A percentile compares a stretch with the other conserved stretches of the same genome.
Conservation (phyloP, 2,329 filamentous ascomycete genomes). For the Cordyceps tenuipes region DNA sequence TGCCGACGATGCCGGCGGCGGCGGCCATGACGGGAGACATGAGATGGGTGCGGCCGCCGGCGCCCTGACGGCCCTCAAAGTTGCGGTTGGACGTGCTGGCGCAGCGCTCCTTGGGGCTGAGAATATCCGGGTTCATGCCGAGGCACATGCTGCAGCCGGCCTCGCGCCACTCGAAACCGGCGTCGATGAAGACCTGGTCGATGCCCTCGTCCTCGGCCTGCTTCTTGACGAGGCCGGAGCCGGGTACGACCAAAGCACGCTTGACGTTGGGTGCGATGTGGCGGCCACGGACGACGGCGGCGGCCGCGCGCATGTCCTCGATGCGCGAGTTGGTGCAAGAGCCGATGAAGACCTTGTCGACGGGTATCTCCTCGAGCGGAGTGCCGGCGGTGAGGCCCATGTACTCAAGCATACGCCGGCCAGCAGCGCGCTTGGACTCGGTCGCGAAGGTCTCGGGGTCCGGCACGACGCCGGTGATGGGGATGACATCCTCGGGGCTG, state of each 20-base stretch:
- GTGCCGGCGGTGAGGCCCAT: slow-evolving; percentile 88
- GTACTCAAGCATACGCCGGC: slow-evolving; percentile 80
- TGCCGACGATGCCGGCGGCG: slow-evolving; percentile 80
- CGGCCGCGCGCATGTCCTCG: slow-evolving; percentile 85
- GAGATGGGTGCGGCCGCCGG: slow-evolving; percentile 81
- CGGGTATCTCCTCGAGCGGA: slow-evolving; percentile 78
- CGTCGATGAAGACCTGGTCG: slow-evolving; percentile 83
- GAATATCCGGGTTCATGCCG: slow-evolving; percentile 98
- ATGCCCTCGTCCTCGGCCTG: slow-evolving; percentile 88
- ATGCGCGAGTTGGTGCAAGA: slow-evolving; percentile 97
- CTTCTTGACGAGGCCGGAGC: slow-evolving; percentile 87
- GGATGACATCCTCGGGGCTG: slow-evolving; percentile 90
- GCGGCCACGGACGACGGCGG: slow-evolving; percentile 76
- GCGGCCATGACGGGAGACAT: slow-evolving; percentile 98
- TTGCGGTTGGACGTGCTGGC: slow-evolving; percentile 95
- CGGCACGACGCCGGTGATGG: slow-evolving; percentile 85
- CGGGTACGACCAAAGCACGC: slow-evolving; percentile 92
- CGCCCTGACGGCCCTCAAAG: slow-evolving; percentile 93
- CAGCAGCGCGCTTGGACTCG: slow-evolving; percentile 70
- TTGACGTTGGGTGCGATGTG: slow-evolving; percentile 84
- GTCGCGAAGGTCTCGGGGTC: slow-evolving; percentile 79
- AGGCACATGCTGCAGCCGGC: slow-evolving; percentile 98
- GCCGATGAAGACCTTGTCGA: slow-evolving; percentile 97
- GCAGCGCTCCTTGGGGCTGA: slow-evolving; percentile 85
- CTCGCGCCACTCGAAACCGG: slow-evolving; percentile 96